Base-by-base conservation (phyloP, 768 basidiomycete species). In the Collybia sp. region DNA sequence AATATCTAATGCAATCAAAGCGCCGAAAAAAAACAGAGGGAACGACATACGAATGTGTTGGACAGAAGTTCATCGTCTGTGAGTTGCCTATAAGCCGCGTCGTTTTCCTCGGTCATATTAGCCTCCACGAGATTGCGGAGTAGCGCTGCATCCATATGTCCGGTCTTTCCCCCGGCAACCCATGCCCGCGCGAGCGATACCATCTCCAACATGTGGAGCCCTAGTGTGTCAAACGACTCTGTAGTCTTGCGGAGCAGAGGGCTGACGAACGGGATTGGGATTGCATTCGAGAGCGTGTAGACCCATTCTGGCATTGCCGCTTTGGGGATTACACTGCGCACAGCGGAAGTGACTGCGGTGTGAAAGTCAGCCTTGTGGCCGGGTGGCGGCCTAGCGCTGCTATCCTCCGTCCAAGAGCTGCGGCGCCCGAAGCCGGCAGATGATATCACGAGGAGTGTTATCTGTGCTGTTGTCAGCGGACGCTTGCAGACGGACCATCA, bases 41-140 rank as follows among this genome's bases (percentile, higher is more conserved):
- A n/a, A n/a, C n/a, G n/a, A n/a, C n/a, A n/a, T 52, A 75, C 77
- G 52, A 75, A 77, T 43, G 71, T 68, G 48, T 78, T 65, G 3
- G 75, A 77, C 5, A 76, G 51, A 10, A 78, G 45, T 44, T 78
- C 75, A 12, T 60, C 69, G 31, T 78, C 75, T 2, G 67, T 68
- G 30, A 77, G 49, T 18, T 52, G 53, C 46, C 48, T 63, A 45
- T 65, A 51, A 11, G 48, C 54, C 2, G 48, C 46, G 9, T 57
- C 58, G 2, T 65, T 65, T 42, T 66, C 60, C 40, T 58, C 47
- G 5, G 55, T 51, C 64, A 73, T 71, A 52, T 75, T 78, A 0
- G 76, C 75, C 46, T 70, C 64, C 6, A 77, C 73, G 18, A 78
- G 54, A 47, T 72, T 73, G 17, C 63, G 61, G 34, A 78, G 52